Conservation (phyloP, 164 flowering plant genomes). For the Kingdonia uniflora region DNA sequence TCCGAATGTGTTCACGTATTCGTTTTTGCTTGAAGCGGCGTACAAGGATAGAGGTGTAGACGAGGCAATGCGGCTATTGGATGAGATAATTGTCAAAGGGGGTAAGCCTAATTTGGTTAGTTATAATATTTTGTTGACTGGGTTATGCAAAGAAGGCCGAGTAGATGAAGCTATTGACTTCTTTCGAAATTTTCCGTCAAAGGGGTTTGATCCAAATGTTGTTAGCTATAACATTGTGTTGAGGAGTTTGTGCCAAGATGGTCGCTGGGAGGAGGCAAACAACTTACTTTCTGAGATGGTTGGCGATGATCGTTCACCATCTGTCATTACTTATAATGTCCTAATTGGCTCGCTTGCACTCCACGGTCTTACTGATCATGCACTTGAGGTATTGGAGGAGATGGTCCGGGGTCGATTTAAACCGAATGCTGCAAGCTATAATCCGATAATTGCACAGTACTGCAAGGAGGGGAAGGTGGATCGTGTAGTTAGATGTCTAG, state of each 20-base stretch:
- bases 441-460: slow-evolving; percentile 58
- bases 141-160: slow-evolving; percentile 79
- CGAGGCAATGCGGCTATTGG: slow-evolving; percentile 65
- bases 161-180: slow-evolving; percentile 52
- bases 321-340: slow-evolving; percentile 66
- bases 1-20: slow-evolving; percentile 74
- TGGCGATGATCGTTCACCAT: slow-evolving; percentile 46
- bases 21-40: slow-evolving; percentile 78
- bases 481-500: slow-evolving; percentile 45
- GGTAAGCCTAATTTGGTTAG: slow-evolving; percentile 78
- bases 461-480: slow-evolving; percentile 65
- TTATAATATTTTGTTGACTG: slow-evolving; percentile 79
- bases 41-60: slow-evolving; percentile 69
- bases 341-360: slow-evolving; percentile 60
- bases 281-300: slow-evolving; percentile 72
- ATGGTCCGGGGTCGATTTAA: slow-evolving; percentile 37
- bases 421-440: slow-evolving; percentile 61
- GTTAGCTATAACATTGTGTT: slow-evolving; percentile 79
- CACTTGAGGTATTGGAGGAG: slow-evolving; percentile 58
- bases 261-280: slow-evolving; percentile 73
- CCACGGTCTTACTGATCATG: slow-evolving; percentile 53
- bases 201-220: slow-evolving; percentile 71
- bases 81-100: slow-evolving; percentile 63
- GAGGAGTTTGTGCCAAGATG: slow-evolving; percentile 53
- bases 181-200: slow-evolving; percentile 51